phyloP scores from a whole-genome alignment of 1,139 yeast genomes.

The Candida sp. region DNA sequence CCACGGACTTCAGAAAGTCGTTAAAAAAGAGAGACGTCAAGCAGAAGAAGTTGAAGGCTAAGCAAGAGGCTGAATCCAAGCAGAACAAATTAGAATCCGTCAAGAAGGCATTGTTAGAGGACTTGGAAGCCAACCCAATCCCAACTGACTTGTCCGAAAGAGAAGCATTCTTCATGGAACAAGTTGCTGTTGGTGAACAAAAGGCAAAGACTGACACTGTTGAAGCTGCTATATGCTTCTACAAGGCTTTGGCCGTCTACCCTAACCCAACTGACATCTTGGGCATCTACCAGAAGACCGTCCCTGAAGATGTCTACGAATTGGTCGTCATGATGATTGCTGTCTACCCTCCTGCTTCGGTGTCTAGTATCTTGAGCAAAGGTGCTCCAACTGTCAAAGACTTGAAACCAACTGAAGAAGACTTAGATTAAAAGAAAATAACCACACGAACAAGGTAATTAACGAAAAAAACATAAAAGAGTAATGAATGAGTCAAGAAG shows the following conservation, averaged over 20 bases:
- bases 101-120: slow-evolving; percentile 63
- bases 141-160: slow-evolving; percentile 76
- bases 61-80: slow-evolving; percentile 61
- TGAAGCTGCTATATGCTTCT: slow-evolving; percentile 88
- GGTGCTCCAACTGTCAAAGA: slow-evolving; percentile 20
- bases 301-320: slow-evolving; percentile 83
- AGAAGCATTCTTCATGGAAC: slow-evolving; percentile 78
- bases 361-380: slow-evolving; percentile 67
- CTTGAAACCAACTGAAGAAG: slow-evolving; percentile 36
- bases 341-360: slow-evolving; percentile 83
- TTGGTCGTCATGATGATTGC: slow-evolving; percentile 88
- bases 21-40: slow-evolving; percentile 66
- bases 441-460: too few relatives aligned
- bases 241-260: slow-evolving; percentile 93
- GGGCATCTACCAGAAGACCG: slow-evolving; percentile 86
- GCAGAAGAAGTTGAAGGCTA: slow-evolving; percentile 60
- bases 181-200: slow-evolving; percentile 86
- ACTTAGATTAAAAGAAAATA: slow-evolving; percentile 37
- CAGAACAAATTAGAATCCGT: slow-evolving; percentile 64
- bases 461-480: background rate
- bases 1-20: slow-evolving; percentile 78
- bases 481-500: background rate
- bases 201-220: slow-evolving; percentile 60
- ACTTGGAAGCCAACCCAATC: slow-evolving; percentile 71
- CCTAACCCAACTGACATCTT: slow-evolving; percentile 95